phyloP scores from a whole-genome alignment of 75 land plant genomes.

The Isoetes taiwanensis region DNA sequence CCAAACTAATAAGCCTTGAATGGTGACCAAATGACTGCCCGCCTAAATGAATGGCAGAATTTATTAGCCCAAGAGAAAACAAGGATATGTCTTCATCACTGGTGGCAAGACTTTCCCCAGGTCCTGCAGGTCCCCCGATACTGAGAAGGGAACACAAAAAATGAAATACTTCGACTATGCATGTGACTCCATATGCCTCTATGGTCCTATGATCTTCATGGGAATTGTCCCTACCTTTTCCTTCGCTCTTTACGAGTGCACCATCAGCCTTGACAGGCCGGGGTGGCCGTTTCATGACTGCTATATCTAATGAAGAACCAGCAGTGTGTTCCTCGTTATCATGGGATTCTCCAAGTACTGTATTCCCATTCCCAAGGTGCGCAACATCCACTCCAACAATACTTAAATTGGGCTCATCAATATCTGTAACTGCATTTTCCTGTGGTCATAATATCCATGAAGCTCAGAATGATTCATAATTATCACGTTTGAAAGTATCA shows the following conservation, averaged over 20 bases:
- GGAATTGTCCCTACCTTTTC: constrained; percentile 4
- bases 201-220: constrained; percentile 32
- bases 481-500: too few relatives aligned
- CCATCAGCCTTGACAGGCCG: background rate
- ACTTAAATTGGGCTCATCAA: background rate
- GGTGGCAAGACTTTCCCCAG: constrained; percentile 44
- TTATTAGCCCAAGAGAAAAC: constrained; percentile 83
- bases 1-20: constrained; percentile 52
- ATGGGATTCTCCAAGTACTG: too few relatives aligned
- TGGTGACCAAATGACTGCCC: constrained; percentile 58
- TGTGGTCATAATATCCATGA: too few relatives aligned
- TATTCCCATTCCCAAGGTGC: background rate
- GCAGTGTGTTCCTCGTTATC: background rate
- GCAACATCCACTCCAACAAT: background rate
- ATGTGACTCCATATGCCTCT: constrained; percentile 86
- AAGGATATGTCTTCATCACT: constrained; percentile 95
- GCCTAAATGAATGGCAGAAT: constrained; percentile 88
- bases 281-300: constrained; percentile 19
- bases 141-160: constrained; percentile 84
- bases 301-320: constrained; percentile 9
- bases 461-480: too few relatives aligned
- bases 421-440: background rate
- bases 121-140: constrained; percentile 45
- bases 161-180: constrained; percentile 91
- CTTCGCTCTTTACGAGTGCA: constrained; percentile 12